Base-by-base conservation (phyloP, 2,329 filamentous ascomycete species). In the Botrytis elliptica region DNA sequence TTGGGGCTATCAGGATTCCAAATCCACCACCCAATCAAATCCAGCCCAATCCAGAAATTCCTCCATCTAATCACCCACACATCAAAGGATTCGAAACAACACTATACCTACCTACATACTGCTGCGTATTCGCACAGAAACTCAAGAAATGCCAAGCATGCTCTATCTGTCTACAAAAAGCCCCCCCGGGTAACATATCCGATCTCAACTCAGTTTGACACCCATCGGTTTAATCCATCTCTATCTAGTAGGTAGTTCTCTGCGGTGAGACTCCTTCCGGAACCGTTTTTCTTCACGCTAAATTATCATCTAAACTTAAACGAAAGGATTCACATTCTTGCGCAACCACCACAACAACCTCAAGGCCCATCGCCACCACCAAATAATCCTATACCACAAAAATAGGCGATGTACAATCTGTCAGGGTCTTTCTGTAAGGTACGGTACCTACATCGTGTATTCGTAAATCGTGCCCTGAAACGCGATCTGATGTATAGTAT, bases 201-300 rank as follows among this genome's bases (percentile, higher is more conserved):
- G 63, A 72, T 29, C 29, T 25, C 57, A 65, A 64, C 9, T 20
- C 49, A 52, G 20, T 25, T 10, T 57, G 4, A 6, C 18, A 69
- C 40, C n/a, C 60, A 6, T 46, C 22, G 1, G 33, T 62, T 29
- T 7, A 18, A 29, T 57, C 52, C 52, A 29, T 57, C 14, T 57
- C 40, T 46, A 36, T 57, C 46, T 22, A n/a, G 14, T 38, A 44
- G 16, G 42, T 49, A 29, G n/a, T 52, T 64, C 16, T 40, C 29
- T 68, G 52, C 70, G 52, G 70, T 68, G 70, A 72, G 29, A 57
- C 70, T 72, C 46, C 29, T 72, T 72, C 36, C 20, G 70, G 70
- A 46, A 49, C 38, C 40, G 36, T 46, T 36, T 25, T 55, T n/a
- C 29, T 33, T 44, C 38, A 67, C 18, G 20, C 16, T 25, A 42